phyloP scores from a whole-genome alignment of 345 rosid genomes.

The Euphorbia lathyris region DNA sequence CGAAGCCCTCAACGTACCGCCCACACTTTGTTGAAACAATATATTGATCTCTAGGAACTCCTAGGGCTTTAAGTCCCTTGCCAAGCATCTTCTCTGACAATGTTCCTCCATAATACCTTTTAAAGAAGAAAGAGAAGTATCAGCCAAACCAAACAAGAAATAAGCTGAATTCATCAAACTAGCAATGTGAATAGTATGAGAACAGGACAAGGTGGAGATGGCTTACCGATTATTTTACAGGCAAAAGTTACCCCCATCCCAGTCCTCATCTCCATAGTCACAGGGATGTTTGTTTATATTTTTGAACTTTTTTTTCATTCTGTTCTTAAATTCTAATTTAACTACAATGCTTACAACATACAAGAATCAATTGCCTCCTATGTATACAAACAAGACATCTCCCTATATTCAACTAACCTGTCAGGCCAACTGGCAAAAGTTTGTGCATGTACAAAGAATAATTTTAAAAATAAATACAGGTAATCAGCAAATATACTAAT shows the following conservation, averaged over 20 bases:
- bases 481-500: background rate
- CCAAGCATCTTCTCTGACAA: conserved; percentile 95
- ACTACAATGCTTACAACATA: too few relatives aligned
- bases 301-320: too few relatives aligned
- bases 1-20: conserved; percentile 73
- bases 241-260: too few relatives aligned
- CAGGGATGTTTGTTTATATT: too few relatives aligned
- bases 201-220: too few relatives aligned
- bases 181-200: background rate
- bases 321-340: too few relatives aligned
- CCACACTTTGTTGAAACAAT: conserved; percentile 91
- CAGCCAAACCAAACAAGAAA: background rate
- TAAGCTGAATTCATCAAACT: background rate
- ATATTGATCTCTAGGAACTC: conserved; percentile 65
- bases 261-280: too few relatives aligned
- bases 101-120: conserved; percentile 84
- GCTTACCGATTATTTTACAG: too few relatives aligned
- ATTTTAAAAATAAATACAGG: too few relatives aligned
- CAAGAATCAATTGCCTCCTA: too few relatives aligned
- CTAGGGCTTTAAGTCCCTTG: conserved; percentile 67
- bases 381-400: too few relatives aligned
- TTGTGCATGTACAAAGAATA: background rate
- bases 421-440: background rate
- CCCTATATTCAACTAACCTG: too few relatives aligned
- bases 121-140: background rate